Conservation (phyloP, 352 stramenopile genomes). For the Phytopythium sindhum region DNA sequence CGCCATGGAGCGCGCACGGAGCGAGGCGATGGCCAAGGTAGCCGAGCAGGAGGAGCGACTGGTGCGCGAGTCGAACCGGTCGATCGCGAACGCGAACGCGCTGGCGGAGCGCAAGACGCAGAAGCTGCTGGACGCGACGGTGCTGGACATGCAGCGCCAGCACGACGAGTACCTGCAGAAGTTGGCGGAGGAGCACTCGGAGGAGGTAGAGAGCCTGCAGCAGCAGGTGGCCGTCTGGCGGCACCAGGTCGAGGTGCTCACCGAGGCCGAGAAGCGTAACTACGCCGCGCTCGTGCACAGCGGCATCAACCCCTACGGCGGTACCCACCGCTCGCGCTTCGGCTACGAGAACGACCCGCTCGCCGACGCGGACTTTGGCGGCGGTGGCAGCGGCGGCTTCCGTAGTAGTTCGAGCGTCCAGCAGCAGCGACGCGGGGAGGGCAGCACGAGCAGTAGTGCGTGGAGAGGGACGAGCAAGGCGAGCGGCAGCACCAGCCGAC, state of each 20-base stretch:
- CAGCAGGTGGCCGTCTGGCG: slow-evolving; percentile 82
- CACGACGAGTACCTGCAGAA: slow-evolving; percentile 80
- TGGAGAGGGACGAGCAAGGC: not conserved
- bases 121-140: slow-evolving; percentile 47
- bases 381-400: slow-evolving; percentile 5
- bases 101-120: slow-evolving; percentile 52
- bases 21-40: slow-evolving; percentile 38
- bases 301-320: slow-evolving; percentile 52
- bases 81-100: slow-evolving; percentile 61
- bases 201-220: slow-evolving; percentile 77
- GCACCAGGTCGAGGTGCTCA: slow-evolving; percentile 82
- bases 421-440: too few relatives aligned
- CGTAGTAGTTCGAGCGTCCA: not conserved
- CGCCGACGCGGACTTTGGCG: slow-evolving; percentile 7
- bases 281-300: slow-evolving; percentile 62
- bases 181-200: slow-evolving; percentile 74
- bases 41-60: slow-evolving; percentile 64
- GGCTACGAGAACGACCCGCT: slow-evolving; percentile 22
- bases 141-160: slow-evolving; percentile 48
- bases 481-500: not conserved
- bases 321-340: slow-evolving; percentile 52
- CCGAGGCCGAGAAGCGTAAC: slow-evolving; percentile 77
- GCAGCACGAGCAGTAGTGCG: not conserved
- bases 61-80: slow-evolving; percentile 74
- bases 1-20: slow-evolving; percentile 44